phyloP scores from a whole-genome alignment of 2,329 filamentous ascomycete genomes.

The Tolypocladium ophioglossoides region DNA sequence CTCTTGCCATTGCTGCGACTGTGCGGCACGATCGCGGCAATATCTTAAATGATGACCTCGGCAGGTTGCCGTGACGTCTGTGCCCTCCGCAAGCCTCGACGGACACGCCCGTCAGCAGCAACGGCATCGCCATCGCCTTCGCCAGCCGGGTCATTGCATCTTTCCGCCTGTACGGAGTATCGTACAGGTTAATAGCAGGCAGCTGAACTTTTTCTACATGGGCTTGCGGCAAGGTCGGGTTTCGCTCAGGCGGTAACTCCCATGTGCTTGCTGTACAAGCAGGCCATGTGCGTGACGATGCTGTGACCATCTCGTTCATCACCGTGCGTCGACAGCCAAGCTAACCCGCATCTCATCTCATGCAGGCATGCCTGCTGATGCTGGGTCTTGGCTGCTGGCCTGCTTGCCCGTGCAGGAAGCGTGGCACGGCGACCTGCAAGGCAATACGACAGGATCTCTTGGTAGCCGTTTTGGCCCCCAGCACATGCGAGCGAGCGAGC shows the following conservation, averaged over 20 bases:
- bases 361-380: background rate
- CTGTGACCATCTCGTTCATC: background rate
- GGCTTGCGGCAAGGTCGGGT: background rate
- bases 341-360: background rate
- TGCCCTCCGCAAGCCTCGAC: too few relatives aligned
- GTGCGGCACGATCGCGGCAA: background rate
- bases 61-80: background rate
- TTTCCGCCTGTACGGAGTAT: too few relatives aligned
- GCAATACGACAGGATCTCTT: background rate
- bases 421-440: background rate
- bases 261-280: background rate
- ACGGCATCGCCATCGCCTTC: too few relatives aligned
- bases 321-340: background rate
- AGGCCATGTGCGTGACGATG: background rate
- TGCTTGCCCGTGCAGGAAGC: background rate
- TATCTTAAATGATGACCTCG: background rate
- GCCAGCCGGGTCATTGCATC: too few relatives aligned
- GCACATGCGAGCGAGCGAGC: background rate
- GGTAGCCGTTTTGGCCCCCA: background rate
- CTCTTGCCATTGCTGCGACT: background rate
- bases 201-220: background rate
- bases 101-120: too few relatives aligned
- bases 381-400: background rate
- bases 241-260: background rate
- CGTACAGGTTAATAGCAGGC: background rate